Percentiles rank a stretch among this genome's conserved stretches.
These are phyloP conservation scores for Coemansia sp. DNA, from an alignment of 192 early-diverging fungal genomes.

Conservation along the genomic window DNA sequence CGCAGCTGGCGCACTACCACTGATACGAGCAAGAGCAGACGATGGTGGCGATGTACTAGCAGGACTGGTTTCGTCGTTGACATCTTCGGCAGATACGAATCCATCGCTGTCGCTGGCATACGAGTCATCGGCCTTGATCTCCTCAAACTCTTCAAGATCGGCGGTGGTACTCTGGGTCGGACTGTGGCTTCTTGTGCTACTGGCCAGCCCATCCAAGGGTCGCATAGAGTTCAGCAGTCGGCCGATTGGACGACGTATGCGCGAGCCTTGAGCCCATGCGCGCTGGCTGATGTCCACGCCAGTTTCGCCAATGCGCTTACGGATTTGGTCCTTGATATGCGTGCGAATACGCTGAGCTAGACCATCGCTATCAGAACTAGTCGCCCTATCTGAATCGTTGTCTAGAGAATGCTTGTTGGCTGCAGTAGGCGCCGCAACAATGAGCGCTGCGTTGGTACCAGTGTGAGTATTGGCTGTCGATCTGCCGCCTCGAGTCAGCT, in stretches of 20 bases:
- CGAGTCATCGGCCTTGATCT: conserved; percentile 23
- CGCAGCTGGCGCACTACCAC: conserved; percentile 1
- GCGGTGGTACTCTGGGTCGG: conserved; percentile 4
- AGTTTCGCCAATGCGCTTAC: conserved; percentile 23
- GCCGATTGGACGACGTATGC: conserved; percentile 42
- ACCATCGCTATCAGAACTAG: conserved; percentile 9
- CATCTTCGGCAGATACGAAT: conserved; percentile 54
- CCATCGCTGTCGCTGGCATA: conserved; percentile 51
- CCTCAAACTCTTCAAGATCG: conserved; percentile 41
- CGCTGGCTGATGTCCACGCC: conserved; percentile 20
- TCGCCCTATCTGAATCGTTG: too few species aligned
- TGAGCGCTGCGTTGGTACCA: conserved; percentile 1
- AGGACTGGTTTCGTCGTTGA: conserved; percentile 15
- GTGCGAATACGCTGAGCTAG: conserved; percentile 43
- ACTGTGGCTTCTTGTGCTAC: not conserved
- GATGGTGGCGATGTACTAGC: not conserved
- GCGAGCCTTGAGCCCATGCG: conserved; percentile 36
- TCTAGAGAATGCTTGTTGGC: not conserved
- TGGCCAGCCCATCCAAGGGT: not conserved
- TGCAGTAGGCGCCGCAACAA: not conserved
- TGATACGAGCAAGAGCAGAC: not conserved
- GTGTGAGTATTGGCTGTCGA: not conserved
- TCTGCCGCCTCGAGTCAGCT: conserved; percentile 14
- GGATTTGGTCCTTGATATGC: conserved; percentile 36
- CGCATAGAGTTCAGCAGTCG: conserved; percentile 42